Evolutionary conservation across 2,329 filamentous ascomycete species (phyloP).

Genomic region (Diaporthe vexans): DNA sequence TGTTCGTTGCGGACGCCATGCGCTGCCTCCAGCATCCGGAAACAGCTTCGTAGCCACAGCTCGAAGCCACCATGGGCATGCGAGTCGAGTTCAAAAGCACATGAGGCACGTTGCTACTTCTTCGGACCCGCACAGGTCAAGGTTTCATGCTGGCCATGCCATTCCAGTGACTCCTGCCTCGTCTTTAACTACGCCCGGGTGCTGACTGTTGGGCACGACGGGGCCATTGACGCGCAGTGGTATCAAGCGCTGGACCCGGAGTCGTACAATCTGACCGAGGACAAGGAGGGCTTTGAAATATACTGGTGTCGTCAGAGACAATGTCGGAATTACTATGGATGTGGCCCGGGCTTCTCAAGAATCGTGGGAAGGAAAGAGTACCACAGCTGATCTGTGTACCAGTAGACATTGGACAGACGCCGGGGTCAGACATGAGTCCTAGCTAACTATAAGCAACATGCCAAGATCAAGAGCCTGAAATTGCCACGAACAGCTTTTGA

Average conservation of each 20-base stretch:
- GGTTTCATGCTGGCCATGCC: constrained; percentile 10
- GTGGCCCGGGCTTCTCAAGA: constrained; percentile 28
- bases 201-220: not conserved
- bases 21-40: not conserved
- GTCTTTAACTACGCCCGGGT: not conserved
- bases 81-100: not conserved
- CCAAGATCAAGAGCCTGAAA: no score
- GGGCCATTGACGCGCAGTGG: constrained; percentile 7
- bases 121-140: not conserved
- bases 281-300: constrained; percentile 7
- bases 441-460: no score
- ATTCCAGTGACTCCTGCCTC: not conserved
- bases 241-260: constrained; percentile 4
- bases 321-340: constrained; percentile 17
- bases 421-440: no score
- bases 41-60: not conserved
- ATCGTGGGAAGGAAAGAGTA: not conserved
- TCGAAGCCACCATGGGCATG: not conserved
- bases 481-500: no score
- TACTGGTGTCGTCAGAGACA: constrained; percentile 22
- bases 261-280: not conserved
- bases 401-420: no score
- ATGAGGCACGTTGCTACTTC: not conserved
- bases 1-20: not conserved
- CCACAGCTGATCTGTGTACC: not conserved